Percentiles rank a stretch among this genome's conserved stretches.
Evolutionary conservation across 2,329 filamentous ascomycete species (phyloP).

Genomic region (Diaporthe sp.): DNA sequence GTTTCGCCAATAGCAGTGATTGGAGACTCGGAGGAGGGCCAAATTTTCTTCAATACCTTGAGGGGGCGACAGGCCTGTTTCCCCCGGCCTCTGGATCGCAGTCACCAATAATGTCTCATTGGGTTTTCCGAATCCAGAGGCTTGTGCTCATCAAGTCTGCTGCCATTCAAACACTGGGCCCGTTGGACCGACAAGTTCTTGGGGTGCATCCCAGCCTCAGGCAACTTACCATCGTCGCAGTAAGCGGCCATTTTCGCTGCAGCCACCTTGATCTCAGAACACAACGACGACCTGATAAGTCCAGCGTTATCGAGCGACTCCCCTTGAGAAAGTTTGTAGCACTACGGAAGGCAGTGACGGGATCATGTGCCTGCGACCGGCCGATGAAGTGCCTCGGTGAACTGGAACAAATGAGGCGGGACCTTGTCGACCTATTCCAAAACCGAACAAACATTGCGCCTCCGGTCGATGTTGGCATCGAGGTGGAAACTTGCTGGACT

Average conservation of each 20-base stretch:
- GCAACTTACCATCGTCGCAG: neutral
- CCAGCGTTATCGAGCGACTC: neutral
- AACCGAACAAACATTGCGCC: neutral
- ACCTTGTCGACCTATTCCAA: neutral
- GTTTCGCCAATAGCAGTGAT: neutral
- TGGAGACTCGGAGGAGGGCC: too few species aligned
- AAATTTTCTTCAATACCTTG: neutral
- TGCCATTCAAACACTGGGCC: neutral
- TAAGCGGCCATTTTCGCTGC: too few species aligned
- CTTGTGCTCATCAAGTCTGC: neutral
- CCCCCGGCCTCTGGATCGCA: neutral
- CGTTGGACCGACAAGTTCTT: neutral
- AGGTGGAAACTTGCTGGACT: neutral
- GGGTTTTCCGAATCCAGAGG: neutral
- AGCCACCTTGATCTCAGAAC: neutral
- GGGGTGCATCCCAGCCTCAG: neutral
- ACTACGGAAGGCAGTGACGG: neutral
- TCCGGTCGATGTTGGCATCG: neutral
- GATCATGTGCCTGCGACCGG: neutral
- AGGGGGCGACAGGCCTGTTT: neutral
- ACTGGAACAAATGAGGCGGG: neutral
- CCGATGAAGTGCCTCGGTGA: neutral
- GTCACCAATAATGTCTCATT: neutral
- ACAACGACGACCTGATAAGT: accelerated
- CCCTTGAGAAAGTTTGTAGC: neutral